Evolutionary conservation across 345 rosid genomes (phyloP), one percentile per base, ranked within the genome.

Genomic region (Brassica rapa): DNA sequence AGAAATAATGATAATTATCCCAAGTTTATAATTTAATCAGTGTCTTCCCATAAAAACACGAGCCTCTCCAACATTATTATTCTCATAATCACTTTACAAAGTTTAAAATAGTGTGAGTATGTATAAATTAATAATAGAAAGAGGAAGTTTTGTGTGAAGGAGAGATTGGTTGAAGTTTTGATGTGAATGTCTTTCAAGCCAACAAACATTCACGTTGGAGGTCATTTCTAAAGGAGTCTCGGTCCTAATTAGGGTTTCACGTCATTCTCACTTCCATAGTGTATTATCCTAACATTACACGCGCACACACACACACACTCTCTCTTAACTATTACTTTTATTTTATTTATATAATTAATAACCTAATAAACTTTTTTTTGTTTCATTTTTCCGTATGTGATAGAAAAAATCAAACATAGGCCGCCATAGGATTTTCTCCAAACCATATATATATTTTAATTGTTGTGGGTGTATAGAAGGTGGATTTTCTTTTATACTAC

Each of bases 161-260:
- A 80, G 77, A 75, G 76, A 75, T 75, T 75, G 83, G 83, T 81
- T 81, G 80, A 75, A 81, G 81, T 75, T 86, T 85, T 84, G 82
- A 86, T 78, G 89, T 87, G 89, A 82, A 89, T 87, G 86, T 85
- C 78, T 81, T 85, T 85, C 80, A 75, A 65, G 80, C 64, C 80
- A 86, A 87, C 94, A 83, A 87, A 88, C 94, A 90, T 90, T 88
- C 92, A 87, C 82, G 86, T 83, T 70, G 87, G 80, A 84, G 70
- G 81, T 74, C 78, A 76, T 89, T 80, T 84, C 81, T 77, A 83
- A 70, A 51, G 32, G 86, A 82, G 77, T 75, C 84, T 85, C 57
- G 83, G 81, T 82, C 84, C 77, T 61, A 69, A 71, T 74, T 82
- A 69, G 81, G 80, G 81, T 85, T 84, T 83, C 86, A 70, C 82